Base-by-base conservation (phyloP, 169 alveolate species). In the Cardiosporidium cionae region DNA sequence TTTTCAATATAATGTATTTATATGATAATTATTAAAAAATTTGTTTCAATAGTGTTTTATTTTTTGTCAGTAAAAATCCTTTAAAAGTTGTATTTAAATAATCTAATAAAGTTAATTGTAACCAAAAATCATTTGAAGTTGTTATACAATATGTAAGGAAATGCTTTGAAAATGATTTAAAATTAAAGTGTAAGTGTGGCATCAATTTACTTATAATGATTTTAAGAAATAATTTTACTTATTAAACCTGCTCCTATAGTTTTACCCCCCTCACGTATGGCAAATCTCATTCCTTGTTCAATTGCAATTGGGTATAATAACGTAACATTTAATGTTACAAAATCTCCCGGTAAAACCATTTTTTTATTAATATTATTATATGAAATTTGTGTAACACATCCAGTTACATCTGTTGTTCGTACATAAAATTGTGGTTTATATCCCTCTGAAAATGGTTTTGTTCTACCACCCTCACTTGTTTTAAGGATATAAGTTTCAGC, bases 391-490 rank as follows among this genome's bases (percentile, higher is more conserved):
- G 58, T 44, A 44, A 44, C n/a, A 44, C 27, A 16, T 34, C 87
- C 87, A 1, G 87, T 81, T 65, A 81, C 78, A 66, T 81, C 80
- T 58, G 81, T 58, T 6, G 87, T 81, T 34, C 84, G 70, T 76
- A 81, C 69, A 62, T 74, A 81, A 79, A 81, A 81, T 63, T 74
- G 84, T 22, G 87, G 87, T 75, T 74, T 81, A 79, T 81, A 81
- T 34, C 87, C 87, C 5, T 72, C 67, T 75, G 78, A 74, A 66
- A 81, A 74, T 16, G 87, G 74, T 79, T 77, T 32, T 85, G 80
- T 69, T 92, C 97, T 78, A 92, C 96, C 83, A 82, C 98, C 98
- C 84, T 95, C 98, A 33, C 93, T 97, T 69, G 91, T 89, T 69
- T 90, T 95, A 58, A 94, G 87, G 58, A 95, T 88, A 84, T 95